Evolutionary conservation across 805 yeast genomes (phyloP), one percentile per base, ranked within the genome.

Genomic region (Spathaspora passalidarum): DNA sequence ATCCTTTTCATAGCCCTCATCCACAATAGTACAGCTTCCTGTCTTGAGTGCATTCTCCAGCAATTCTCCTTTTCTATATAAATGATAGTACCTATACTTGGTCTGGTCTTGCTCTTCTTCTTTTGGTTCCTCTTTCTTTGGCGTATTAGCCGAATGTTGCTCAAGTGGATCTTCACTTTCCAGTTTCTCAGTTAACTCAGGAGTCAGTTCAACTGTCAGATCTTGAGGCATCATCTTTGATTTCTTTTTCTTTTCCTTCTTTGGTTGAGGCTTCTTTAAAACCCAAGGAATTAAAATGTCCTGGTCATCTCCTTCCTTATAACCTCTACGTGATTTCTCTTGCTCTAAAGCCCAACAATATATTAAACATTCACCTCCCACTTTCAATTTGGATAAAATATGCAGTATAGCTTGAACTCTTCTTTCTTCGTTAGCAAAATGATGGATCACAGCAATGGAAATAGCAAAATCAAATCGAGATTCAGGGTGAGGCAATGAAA

Each of bases 321-420:
- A 94, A 0, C 98, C 98, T 56, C 98, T 75, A 54, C 97, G 75
- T 0, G 96, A 86, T 19, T 73, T 76, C 47, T 84, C 86, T 63
- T 94, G 99, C 53, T 94, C 99, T 43, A 94, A 65, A 0, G 99
- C 99, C 99, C 99, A 94, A 43, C 96, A 95, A 62, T 92, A 94
- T 6, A 94, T 78, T 56, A 94, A 67, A 0, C 88, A 86, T 43
- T 75, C 78, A 1, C 96, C 97, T 0, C 81, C 81, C 0, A 51
- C 45, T 36, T 62, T 72, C 44, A 94, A 61, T 48, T 79, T 79
- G 17, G 81, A 65, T 32, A 94, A 60, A 1, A 91, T 83, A 48
- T 86, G 86, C 11, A 55, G 54, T 6, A 94, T 82, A 1, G 97
- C 97, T 7, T 77, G 79, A 1, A 87, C 62, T 43, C 99, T 74